These are phyloP conservation scores for Arthroderma uncinatum DNA, from an alignment of 2,329 filamentous ascomycete genomes.

Conservation along the genomic window DNA sequence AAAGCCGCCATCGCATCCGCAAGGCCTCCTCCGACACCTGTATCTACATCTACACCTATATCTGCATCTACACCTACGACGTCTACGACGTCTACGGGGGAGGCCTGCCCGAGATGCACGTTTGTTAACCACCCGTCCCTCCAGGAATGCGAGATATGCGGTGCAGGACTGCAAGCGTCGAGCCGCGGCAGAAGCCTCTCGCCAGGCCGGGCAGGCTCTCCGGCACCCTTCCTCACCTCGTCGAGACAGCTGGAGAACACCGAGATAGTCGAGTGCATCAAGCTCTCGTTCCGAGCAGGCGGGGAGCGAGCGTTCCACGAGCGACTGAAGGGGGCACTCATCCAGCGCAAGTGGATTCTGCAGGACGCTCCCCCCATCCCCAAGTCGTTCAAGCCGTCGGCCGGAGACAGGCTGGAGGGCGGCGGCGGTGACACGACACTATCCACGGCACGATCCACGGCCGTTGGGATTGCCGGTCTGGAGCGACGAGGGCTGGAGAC, in stretches of 20 bases:
- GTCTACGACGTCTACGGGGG: neutral
- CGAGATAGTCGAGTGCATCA: slow-evolving; percentile 64
- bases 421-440: too few species aligned
- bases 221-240: slow-evolving; percentile 53
- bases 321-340: slow-evolving; percentile 71
- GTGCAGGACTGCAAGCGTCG: slow-evolving; percentile 61
- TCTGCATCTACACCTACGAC: slow-evolving; percentile 11
- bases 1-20: slow-evolving; percentile 73
- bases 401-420: too few species aligned
- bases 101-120: slow-evolving; percentile 70
- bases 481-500: slow-evolving; percentile 75
- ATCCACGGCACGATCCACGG: neutral
- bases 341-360: slow-evolving; percentile 91
- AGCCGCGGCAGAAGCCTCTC: slow-evolving; percentile 37
- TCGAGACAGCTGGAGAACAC: slow-evolving; percentile 37
- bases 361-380: slow-evolving; percentile 83
- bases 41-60: too few species aligned
- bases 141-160: slow-evolving; percentile 80
- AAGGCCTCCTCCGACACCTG: slow-evolving; percentile 52
- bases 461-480: slow-evolving; percentile 78
- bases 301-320: slow-evolving; percentile 88
- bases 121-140: slow-evolving; percentile 88
- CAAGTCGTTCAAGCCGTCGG: slow-evolving; percentile 37
- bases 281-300: slow-evolving; percentile 80
- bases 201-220: slow-evolving; percentile 55